Evolutionary conservation across 192 early-diverging fungal species (phyloP), one percentile per base, ranked within the genome.

Genomic region (Coemansia biformis): DNA sequence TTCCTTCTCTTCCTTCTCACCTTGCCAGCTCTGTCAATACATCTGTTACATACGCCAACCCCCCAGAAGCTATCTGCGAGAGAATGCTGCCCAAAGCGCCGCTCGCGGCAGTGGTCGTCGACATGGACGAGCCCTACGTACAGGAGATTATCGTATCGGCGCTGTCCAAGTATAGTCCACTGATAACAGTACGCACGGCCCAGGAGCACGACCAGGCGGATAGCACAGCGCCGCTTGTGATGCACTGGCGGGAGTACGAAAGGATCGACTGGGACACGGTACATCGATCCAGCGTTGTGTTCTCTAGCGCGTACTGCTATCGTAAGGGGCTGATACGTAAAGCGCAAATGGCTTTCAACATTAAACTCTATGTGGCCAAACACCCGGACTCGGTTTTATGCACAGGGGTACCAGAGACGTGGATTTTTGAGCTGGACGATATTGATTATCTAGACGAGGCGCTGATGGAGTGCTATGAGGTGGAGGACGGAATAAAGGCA

Each of bases 261-360:
- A 57, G 71, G 11, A 76, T 84, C 19, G 69, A 84, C 55, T 84
- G 81, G 81, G 56, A 64, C 34, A 44, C 49, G 10, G 47, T 81
- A 12, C 59, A 71, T 22, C 47, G 57, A 11, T 60, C 60, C 16
- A 44, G 32, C 12, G 54, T 38, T 1, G 36, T 80, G 10, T 68
- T 68, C 16, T 54, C 72, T 22, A 80, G 56, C 47, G 77, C 83
- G 26, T 84, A 83, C 44, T 84, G 81, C 53, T 80, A 81, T 34
- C 76, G 83, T 38, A 84, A 83, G 51, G 83, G 83, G 1, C 57
- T 84, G 23, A 84, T 84, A 32, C 81, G 83, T 43, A 84, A 84
- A 33, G 69, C 81, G 16, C 81, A 84, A 39, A 76, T 84, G 58
- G 71, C 78, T 9, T 83, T 76, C 57, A 81, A 83, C 51, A 55